Evolutionary conservation across 2,329 filamentous ascomycete species (phyloP).

Genomic region (Coniochaeta sp.): DNA sequence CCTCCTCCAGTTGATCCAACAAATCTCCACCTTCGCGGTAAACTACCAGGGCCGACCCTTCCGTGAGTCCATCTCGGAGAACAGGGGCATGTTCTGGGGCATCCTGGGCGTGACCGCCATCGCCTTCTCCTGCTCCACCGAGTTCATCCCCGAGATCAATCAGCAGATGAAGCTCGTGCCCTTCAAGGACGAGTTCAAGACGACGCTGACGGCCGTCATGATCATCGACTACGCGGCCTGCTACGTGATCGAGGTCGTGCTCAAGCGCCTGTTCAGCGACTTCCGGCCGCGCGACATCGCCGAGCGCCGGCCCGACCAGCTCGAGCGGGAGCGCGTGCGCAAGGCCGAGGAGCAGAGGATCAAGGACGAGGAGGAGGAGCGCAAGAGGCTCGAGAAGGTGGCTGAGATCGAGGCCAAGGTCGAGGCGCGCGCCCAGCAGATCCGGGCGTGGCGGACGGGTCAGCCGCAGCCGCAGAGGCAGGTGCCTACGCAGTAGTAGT

Average conservation of each 20-base stretch:
- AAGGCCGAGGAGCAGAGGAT: slow-evolving; percentile 49
- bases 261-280: slow-evolving; percentile 85
- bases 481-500: not conserved
- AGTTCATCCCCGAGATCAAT: slow-evolving; percentile 94
- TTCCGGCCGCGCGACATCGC: slow-evolving; percentile 93
- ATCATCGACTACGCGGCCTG: slow-evolving; percentile 79
- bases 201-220: slow-evolving; percentile 79
- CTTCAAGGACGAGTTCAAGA: slow-evolving; percentile 83
- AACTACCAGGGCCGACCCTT: slow-evolving; percentile 99
- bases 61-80: slow-evolving; percentile 91
- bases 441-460: slow-evolving; percentile 38
- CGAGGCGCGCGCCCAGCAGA: slow-evolving; percentile 38
- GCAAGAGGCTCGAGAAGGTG: slow-evolving; percentile 44
- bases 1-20: slow-evolving; percentile 93
- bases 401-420: slow-evolving; percentile 53
- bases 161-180: slow-evolving; percentile 86
- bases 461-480: slow-evolving; percentile 1
- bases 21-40: slow-evolving; percentile 98
- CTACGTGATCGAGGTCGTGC: slow-evolving; percentile 75
- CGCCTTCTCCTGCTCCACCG: slow-evolving; percentile 89
- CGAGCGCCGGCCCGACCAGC: slow-evolving; percentile 75
- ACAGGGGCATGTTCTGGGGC: slow-evolving; percentile 97
- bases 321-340: slow-evolving; percentile 65
- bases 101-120: slow-evolving; percentile 84
- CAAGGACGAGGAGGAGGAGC: slow-evolving; percentile 44